These are phyloP conservation scores for Kodamaea kakaduensis DNA, from an alignment of 805 yeast genomes.

Conservation along the genomic window DNA sequence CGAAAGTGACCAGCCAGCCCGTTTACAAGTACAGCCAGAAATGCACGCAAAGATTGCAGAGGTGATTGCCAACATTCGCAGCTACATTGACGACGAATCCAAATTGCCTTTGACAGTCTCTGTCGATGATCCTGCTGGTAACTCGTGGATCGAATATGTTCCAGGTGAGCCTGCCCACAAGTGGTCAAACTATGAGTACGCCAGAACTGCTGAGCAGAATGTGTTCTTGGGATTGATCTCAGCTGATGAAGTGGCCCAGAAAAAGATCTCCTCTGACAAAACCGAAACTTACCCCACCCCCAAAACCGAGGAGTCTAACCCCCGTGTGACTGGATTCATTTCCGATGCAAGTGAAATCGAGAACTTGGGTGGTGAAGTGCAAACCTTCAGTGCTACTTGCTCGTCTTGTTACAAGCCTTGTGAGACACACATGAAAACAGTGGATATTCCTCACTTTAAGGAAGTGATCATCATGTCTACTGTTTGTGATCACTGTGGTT, in stretches of 20 bases:
- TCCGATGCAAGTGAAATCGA: constrained; percentile 78
- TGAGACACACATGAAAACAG: constrained; percentile 94
- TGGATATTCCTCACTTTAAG: constrained; percentile 95
- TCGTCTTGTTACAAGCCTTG: constrained; percentile 81
- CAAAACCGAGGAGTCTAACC: constrained; percentile 10
- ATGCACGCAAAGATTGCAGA: constrained; percentile 69
- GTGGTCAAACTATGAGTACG: constrained; percentile 82
- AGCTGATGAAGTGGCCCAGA: constrained; percentile 55
- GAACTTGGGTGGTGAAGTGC: constrained; percentile 85
- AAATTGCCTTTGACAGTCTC: constrained; percentile 68
- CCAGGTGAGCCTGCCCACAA: constrained; percentile 88
- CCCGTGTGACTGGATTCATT: constrained; percentile 54
- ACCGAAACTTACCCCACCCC: too few species aligned
- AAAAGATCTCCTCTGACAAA: constrained; percentile 42
- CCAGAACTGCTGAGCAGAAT: constrained; percentile 84
- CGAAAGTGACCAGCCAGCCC: constrained; percentile 71
- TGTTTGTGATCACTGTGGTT: constrained; percentile 87
- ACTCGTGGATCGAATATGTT: constrained; percentile 88
- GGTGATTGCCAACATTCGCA: constrained; percentile 57
- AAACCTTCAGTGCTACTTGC: constrained; percentile 87
- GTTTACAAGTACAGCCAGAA: constrained; percentile 73
- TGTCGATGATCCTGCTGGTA: constrained; percentile 93
- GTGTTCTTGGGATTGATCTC: constrained; percentile 77
- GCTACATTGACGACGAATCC: constrained; percentile 53
- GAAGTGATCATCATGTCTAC: constrained; percentile 97